Conservation (phyloP, 1,284 basidiomycete species). For the Moniliophthora roreri region DNA sequence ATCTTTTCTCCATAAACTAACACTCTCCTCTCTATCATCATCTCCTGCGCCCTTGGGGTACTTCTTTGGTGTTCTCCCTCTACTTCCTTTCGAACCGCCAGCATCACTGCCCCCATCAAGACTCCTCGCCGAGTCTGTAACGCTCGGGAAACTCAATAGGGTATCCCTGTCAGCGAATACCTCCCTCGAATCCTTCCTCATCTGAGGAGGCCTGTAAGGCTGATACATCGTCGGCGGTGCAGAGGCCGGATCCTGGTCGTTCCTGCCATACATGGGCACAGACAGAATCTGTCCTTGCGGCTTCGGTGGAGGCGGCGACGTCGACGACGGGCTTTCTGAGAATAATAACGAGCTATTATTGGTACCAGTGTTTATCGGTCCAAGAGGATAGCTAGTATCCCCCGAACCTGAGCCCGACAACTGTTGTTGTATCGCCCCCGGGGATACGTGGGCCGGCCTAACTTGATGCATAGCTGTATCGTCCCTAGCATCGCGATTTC, state of each 20-base stretch:
- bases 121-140: slow-evolving; percentile 47
- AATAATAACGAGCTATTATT: background rate
- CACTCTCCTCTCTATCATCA: slow-evolving; percentile 40
- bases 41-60: slow-evolving; percentile 38
- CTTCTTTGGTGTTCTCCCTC: slow-evolving; percentile 19
- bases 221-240: slow-evolving; percentile 38
- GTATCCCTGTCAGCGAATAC: slow-evolving; percentile 33
- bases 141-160: slow-evolving; percentile 44
- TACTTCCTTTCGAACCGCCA: too few relatives aligned
- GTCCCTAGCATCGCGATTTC: slow-evolving; percentile 40
- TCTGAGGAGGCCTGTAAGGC: slow-evolving; percentile 22
- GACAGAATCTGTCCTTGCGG: slow-evolving; percentile 18
- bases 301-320: background rate
- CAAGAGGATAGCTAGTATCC: slow-evolving; percentile 1
- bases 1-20: slow-evolving; percentile 32
- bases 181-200: slow-evolving; percentile 34
- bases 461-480: slow-evolving; percentile 56
- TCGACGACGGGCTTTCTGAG: background rate
- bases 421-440: background rate
- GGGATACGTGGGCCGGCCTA: slow-evolving; percentile 34
- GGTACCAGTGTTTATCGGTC: background rate
- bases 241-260: slow-evolving; percentile 35
- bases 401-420: background rate
- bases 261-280: slow-evolving; percentile 25
- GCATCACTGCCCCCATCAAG: slow-evolving; percentile 26